Percentiles rank a stretch among this genome's conserved stretches.
Conservation (phyloP, 257 asterid species). For the Eustoma russellianum region DNA sequence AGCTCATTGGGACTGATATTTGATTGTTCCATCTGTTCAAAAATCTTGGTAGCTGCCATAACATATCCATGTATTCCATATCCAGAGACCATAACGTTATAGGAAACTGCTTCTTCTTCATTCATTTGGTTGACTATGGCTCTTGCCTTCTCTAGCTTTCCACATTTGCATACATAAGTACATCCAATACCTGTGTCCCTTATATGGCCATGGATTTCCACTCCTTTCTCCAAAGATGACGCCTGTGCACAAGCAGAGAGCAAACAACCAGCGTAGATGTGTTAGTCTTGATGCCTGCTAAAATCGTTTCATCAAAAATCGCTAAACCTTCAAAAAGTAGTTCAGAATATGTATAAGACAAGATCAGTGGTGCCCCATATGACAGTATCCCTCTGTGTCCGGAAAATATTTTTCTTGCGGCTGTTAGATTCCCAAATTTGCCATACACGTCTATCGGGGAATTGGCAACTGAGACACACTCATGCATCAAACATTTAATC, state of each 20-base stretch:
- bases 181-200: slow-evolving; percentile 22
- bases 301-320: slow-evolving; percentile 45
- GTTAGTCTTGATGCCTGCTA: slow-evolving; percentile 43
- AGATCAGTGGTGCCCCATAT: slow-evolving; percentile 65
- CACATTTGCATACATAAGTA: slow-evolving; percentile 77
- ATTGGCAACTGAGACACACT: slow-evolving; percentile 40
- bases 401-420: slow-evolving; percentile 39
- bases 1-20: slow-evolving; percentile 42
- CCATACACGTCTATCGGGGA: slow-evolving; percentile 74
- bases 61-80: slow-evolving; percentile 71
- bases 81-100: slow-evolving; percentile 74
- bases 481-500: slow-evolving; percentile 22
- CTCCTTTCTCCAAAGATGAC: slow-evolving; percentile 49
- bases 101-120: slow-evolving; percentile 47
- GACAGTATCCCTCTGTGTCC: slow-evolving; percentile 27
- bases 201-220: slow-evolving; percentile 38
- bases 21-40: slow-evolving; percentile 45
- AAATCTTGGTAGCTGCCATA: slow-evolving; percentile 40
- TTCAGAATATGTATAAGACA: slow-evolving; percentile 39
- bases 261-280: slow-evolving; percentile 41
- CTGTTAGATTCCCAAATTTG: slow-evolving; percentile 29
- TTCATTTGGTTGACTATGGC: slow-evolving; percentile 45
- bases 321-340: slow-evolving; percentile 31
- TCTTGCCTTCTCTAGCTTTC: slow-evolving; percentile 40
- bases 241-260: slow-evolving; percentile 59